A percentile compares a stretch with the other conserved stretches of the same genome.
These are phyloP conservation scores for Eragrostis tef DNA, from an alignment of 202 grass and related monocot species.

Conservation along the genomic window DNA sequence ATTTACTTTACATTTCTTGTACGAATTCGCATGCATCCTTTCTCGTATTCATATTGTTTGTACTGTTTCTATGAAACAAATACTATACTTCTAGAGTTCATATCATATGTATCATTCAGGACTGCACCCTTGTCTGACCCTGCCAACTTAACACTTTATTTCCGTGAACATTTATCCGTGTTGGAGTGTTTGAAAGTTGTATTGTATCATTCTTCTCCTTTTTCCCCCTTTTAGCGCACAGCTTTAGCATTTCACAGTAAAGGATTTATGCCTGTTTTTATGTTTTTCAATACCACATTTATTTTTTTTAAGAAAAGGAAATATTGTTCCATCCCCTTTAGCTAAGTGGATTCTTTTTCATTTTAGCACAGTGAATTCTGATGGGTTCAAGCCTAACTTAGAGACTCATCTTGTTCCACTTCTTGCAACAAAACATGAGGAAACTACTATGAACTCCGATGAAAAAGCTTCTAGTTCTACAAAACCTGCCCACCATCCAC, in stretches of 20 bases:
- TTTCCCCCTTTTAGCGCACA: background rate
- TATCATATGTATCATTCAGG: background rate
- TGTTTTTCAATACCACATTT: background rate
- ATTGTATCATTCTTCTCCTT: background rate
- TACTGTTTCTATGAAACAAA: background rate
- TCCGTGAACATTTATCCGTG: background rate
- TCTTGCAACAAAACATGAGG: slow-evolving; percentile 85
- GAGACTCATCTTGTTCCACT: slow-evolving; percentile 88
- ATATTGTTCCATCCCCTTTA: background rate
- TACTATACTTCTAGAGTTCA: background rate
- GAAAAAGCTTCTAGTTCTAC: slow-evolving; percentile 62
- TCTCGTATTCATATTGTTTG: background rate
- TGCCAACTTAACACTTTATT: background rate
- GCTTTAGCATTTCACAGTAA: background rate
- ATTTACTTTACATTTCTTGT: background rate
- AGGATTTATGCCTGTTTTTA: background rate
- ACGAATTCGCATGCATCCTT: background rate
- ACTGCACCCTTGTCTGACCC: background rate
- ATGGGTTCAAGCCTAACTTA: slow-evolving; percentile 94
- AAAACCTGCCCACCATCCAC: slow-evolving; percentile 71
- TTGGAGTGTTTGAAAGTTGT: background rate
- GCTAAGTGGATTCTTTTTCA: slow-evolving; percentile 50
- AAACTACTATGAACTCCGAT: slow-evolving; percentile 54
- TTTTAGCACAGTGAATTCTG: slow-evolving; percentile 94
- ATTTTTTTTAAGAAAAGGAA: background rate